Base-by-base conservation (phyloP, 305 asterid species). In the Rubia tinctorum region DNA sequence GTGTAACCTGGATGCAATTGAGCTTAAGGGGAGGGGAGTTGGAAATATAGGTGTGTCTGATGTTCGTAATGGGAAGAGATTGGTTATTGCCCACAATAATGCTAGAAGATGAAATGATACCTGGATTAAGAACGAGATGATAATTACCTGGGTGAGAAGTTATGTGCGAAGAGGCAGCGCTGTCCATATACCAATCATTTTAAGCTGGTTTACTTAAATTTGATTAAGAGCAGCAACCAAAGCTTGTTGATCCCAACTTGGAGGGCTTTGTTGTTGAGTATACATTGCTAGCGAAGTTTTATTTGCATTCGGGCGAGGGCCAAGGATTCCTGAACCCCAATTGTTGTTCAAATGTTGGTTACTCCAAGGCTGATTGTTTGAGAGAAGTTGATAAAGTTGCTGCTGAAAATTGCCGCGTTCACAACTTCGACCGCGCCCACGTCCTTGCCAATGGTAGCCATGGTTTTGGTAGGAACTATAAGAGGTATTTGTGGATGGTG, bases 111-210 rank as follows among this genome's bases (percentile, higher is more conserved):
- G 53, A 47, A 47, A 22, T 4, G 45, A n/a, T 68, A 18, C 72
- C 17, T 30, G 15, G 51, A 68, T 68, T 68, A 22, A 68, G 10
- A 68, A 42, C 45, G 12, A 37, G 51, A 51, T 23, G 7, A 30
- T 42, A 58, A n/a, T 17, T 68, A 68, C 72, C 60, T 63, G 68
- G 42, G 15, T 63, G 34, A 23, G 15, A 20, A 20, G 68, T 63
- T 40, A 63, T 63, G 11, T 68, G 30, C 2, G 58, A 40, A 2
- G 60, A 42, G 9, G 72, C 72, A 11, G 34, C 30, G 14, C n/a
- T 42, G 23, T 68, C 72, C 39, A 68, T 42, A 43, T 68, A 45
- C 72, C 72, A 68, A 1, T 68, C 23, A 20, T 42, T 56, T 22
- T 68, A 13, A 0, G 60, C 5, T 23, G 58, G 8, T 63, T n/a